A percentile compares a stretch with the other conserved stretches of the same genome.
Conservation (phyloP, 495 filamentous ascomycete species). For the Podospora pseudopauciseta region DNA sequence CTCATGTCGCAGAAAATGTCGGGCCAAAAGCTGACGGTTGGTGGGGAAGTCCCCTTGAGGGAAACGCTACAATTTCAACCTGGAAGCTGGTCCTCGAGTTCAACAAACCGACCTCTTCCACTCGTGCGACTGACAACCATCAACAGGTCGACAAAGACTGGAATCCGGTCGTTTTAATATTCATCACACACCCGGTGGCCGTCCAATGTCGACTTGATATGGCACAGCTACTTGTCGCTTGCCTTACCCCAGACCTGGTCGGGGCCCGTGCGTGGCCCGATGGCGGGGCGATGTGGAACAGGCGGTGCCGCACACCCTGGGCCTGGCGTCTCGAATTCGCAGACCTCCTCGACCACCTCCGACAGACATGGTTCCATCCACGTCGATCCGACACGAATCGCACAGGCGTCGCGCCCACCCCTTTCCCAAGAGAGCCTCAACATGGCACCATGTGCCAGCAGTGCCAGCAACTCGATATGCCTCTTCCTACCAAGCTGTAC, state of each 20-base stretch:
- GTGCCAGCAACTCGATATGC: too few relatives aligned
- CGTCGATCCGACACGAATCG: constrained; percentile 33
- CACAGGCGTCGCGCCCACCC: constrained; percentile 6
- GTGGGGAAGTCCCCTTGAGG: neutral
- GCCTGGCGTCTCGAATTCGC: constrained; percentile 21
- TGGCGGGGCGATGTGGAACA: constrained; percentile 18
- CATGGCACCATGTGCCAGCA: neutral
- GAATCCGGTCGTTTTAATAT: neutral
- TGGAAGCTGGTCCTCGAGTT: too few relatives aligned
- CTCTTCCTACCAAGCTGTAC: too few relatives aligned
- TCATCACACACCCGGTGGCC: neutral
- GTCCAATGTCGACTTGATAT: constrained; percentile 3
- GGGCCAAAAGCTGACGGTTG: constrained; percentile 2
- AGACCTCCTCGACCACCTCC: constrained; percentile 14
- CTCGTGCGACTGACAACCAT: neutral
- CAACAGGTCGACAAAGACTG: neutral
- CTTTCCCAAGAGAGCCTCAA: neutral
- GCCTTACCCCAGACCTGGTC: constrained; percentile 10
- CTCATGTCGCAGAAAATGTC: constrained; percentile 9
- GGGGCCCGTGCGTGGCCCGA: constrained; percentile 13
- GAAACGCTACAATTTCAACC: neutral
- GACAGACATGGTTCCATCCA: constrained; percentile 31
- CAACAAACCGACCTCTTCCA: neutral
- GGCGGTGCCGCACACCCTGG: constrained; percentile 24
- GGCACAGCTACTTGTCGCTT: constrained; percentile 7